Evolutionary conservation across 208 protist genomes (phyloP), one percentile per base, ranked within the genome.

Genomic region (Acanthamoeba triangularis): DNA sequence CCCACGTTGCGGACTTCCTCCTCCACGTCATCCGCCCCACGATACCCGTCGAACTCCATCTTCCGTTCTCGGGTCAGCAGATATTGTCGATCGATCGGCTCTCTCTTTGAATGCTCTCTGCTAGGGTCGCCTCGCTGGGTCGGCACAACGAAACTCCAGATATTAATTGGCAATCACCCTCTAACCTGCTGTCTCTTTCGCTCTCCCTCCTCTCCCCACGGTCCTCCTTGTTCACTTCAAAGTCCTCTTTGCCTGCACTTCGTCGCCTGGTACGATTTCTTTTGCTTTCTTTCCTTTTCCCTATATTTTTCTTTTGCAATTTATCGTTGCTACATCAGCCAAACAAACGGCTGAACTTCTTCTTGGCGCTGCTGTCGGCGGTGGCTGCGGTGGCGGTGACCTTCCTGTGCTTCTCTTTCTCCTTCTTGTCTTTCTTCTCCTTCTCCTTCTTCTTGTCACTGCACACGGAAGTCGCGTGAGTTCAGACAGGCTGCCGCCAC

Each of bases 281-380:
- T 7, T 23, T n/a, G 3, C 1, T 35, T 33, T 10, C 37, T 74
- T 6, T 4, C 65, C 37, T 74, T 41, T 74, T 44, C 4, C 41
- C 41, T 44, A 4, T 6, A 44, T 44, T 0, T 63, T 63, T 63
- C 13, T n/a, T 4, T 7, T n/a, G 14, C 0, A 63, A n/a, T n/a
- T n/a, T 63, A n/a, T n/a, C 11, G 7, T 63, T n/a, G 6, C 56
- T 18, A 2, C 20, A 20, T 72, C 44, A 82, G 74, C 74, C 74
- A 54, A 82, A 82, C 41, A 82, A 52, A 35, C 74, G 74, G 74
- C 74, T 82, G 25, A 82, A 82, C 74, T 82, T 82, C 74, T 82
- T 82, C 74, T 82, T 72, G 63, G 63, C 5, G 63, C 63, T n/a
- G 56, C 20, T 82, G 74, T 82, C 74, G 33, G 74, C 41, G 0